Conservation (phyloP, 2,329 filamentous ascomycete species). For the Incumbomyces lentus region DNA sequence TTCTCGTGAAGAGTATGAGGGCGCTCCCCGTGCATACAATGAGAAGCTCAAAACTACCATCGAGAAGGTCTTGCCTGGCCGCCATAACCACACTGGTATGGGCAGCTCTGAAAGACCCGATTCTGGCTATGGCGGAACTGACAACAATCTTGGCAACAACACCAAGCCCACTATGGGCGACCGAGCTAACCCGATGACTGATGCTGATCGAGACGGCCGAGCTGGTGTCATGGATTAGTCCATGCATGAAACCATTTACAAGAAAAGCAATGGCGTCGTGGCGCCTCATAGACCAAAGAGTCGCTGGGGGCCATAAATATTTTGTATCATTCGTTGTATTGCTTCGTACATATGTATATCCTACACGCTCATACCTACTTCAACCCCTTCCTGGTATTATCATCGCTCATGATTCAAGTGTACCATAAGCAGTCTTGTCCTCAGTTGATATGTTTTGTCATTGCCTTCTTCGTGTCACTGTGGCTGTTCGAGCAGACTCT, state of each 20-base stretch:
- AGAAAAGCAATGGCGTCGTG: too few relatives aligned
- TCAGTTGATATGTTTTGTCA: too few relatives aligned
- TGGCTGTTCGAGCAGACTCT: too few relatives aligned
- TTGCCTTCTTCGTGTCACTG: too few relatives aligned
- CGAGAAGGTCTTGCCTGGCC: constrained; percentile 10
- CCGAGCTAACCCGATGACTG: constrained; percentile 45
- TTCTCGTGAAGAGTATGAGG: constrained; percentile 43
- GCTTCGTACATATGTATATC: too few relatives aligned
- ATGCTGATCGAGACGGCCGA: constrained; percentile 47
- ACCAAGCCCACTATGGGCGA: constrained; percentile 42
- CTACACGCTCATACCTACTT: too few relatives aligned
- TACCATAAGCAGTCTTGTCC: too few relatives aligned
- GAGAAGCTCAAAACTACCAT: constrained; percentile 13
- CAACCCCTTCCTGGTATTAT: too few relatives aligned
- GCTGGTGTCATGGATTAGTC: constrained; percentile 29
- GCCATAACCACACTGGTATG: background rate
- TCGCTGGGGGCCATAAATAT: too few relatives aligned
- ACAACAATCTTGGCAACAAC: background rate
- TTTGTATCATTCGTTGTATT: too few relatives aligned
- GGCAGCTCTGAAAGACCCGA: background rate
- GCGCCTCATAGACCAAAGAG: too few relatives aligned
- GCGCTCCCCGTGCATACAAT: constrained; percentile 29
- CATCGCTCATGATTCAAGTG: too few relatives aligned
- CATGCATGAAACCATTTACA: background rate
- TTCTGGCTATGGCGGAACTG: constrained; percentile 4